Conservation (phyloP, 345 rosid species). For the Kandelia obovata region DNA sequence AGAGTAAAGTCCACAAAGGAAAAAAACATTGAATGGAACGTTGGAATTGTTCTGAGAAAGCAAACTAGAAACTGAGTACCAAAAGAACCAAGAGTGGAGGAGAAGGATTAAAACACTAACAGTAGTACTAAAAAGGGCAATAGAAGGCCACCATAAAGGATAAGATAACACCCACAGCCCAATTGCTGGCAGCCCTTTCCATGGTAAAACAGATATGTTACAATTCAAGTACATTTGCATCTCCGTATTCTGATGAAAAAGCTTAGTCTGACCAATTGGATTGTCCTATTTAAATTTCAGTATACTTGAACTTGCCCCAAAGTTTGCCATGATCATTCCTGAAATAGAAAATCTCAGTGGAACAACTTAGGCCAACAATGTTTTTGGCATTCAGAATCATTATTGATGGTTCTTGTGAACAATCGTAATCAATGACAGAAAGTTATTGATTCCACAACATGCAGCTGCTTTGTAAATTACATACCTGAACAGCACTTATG, state of each 20-base stretch:
- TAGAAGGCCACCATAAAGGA: neutral
- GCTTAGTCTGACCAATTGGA: too few species aligned
- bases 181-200: constrained; percentile 3
- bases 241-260: neutral
- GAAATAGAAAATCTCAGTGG: neutral
- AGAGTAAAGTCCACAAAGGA: too few species aligned
- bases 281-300: too few species aligned
- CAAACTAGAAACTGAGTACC: too few species aligned
- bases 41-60: too few species aligned
- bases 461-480: neutral
- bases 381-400: neutral
- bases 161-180: constrained; percentile 19
- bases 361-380: neutral
- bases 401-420: neutral
- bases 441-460: too few species aligned
- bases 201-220: neutral
- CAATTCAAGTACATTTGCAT: neutral
- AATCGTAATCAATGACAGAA: neutral
- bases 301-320: too few species aligned
- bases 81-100: neutral
- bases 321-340: too few species aligned
- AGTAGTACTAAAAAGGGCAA: neutral
- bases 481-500: neutral
- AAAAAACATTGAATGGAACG: too few species aligned
- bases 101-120: neutral